Evolutionary conservation across 306 rosid genomes (phyloP).

Genomic region (Medicago truncatula): MtrunA17r5.0-ANR NC_053042.1:30287001-30287500

Average conservation of each 20-base stretch:
- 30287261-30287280: not conserved
- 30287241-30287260: not conserved
- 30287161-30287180: no score
- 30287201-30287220: not conserved
- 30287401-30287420: not conserved
- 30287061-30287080: no score
- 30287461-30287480: conserved; percentile 18
- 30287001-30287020: no score
- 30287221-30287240: not conserved
- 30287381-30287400: not conserved
- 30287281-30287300: not conserved
- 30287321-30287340: not conserved
- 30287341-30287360: not conserved
- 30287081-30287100: no score
- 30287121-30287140: no score
- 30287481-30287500: not conserved
- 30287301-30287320: not conserved
- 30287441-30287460: not conserved
- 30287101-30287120: no score
- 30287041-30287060: no score
- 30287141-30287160: no score
- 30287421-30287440: not conserved
- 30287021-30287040: no score
- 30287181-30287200: no score
- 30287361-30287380: not conserved